Evolutionary conservation across 306 rosid genomes (phyloP).

Genomic region (Lathyrus sativus): DNA sequence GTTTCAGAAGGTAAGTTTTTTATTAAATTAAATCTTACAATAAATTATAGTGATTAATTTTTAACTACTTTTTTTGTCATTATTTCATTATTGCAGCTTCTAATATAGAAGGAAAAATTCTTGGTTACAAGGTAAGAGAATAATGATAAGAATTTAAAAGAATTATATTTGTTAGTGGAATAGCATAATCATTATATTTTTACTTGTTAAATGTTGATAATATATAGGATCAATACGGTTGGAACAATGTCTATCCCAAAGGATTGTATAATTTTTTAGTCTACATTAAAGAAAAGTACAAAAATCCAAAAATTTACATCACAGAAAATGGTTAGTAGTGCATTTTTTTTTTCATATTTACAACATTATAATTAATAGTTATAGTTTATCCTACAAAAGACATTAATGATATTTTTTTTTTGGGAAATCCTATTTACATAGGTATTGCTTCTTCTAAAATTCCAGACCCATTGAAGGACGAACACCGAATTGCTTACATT

Average conservation of each 20-base stretch:
- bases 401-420: background rate
- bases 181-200: background rate
- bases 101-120: too few species aligned
- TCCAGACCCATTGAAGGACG: background rate
- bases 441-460: background rate
- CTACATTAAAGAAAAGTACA: constrained; percentile 23
- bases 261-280: constrained; percentile 39
- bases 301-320: constrained; percentile 38
- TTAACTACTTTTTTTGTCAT: background rate
- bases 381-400: background rate
- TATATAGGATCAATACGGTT: background rate
- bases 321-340: constrained; percentile 42
- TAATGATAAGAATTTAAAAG: background rate
- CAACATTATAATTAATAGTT: background rate
- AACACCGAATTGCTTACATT: background rate
- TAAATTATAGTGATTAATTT: background rate
- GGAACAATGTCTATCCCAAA: constrained; percentile 13
- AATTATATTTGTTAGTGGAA: background rate
- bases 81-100: background rate
- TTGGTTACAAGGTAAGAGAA: constrained; percentile 40
- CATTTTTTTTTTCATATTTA: background rate
- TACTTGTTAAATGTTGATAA: background rate
- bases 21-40: background rate
- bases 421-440: background rate
- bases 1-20: constrained; percentile 1